These are phyloP conservation scores for Plasmopara viticola DNA, from an alignment of 352 stramenopile species.

Conservation along the genomic window DNA sequence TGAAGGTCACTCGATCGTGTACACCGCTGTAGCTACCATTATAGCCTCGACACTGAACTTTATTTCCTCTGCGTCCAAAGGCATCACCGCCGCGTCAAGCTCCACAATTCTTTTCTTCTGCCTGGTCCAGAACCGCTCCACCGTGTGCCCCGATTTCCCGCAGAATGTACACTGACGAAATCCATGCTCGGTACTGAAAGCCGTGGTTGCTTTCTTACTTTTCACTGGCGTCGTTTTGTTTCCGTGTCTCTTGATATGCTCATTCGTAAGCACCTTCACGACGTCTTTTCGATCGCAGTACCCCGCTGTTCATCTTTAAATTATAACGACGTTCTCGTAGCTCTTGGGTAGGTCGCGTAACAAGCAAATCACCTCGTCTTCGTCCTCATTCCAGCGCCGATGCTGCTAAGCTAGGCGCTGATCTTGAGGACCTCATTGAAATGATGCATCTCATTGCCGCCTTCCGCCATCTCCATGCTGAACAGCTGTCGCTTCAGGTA, in stretches of 20 bases:
- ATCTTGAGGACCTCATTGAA: not conserved
- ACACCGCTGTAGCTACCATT: not conserved
- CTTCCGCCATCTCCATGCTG: conserved; percentile 1
- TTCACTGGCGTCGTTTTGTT: not conserved
- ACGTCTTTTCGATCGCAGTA: not conserved
- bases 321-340: not conserved
- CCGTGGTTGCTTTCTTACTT: not conserved
- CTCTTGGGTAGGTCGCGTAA: not conserved
- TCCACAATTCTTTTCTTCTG: conserved; percentile 1
- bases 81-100: conserved; percentile 1
- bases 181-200: not conserved
- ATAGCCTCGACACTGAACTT: not conserved
- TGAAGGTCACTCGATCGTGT: not conserved
- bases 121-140: conserved; percentile 1
- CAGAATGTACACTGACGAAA: not conserved
- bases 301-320: not conserved
- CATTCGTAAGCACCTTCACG: not conserved
- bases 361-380: not conserved
- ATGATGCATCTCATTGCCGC: not conserved
- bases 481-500: conserved; percentile 4
- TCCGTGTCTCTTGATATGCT: not conserved
- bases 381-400: not conserved
- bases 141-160: too few species aligned
- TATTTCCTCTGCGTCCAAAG: not conserved
- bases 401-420: not conserved